phyloP scores from a whole-genome alignment of 768 basidiomycete genomes.

The Naganishia randhawae region DNA sequence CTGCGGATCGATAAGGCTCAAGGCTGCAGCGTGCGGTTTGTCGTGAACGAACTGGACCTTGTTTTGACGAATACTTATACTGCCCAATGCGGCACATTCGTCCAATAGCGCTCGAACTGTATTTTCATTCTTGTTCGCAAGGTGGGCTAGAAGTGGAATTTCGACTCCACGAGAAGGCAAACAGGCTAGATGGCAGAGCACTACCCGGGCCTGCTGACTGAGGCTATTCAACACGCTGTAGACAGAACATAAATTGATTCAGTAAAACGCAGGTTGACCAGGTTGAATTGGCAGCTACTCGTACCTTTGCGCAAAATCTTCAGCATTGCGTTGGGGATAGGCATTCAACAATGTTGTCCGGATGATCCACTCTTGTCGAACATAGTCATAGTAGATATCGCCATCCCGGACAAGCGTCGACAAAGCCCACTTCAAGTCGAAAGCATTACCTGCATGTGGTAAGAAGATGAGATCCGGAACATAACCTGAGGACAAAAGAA shows the following conservation, averaged over 20 bases:
- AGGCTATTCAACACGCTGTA: conserved; percentile 11
- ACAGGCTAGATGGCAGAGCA: conserved; percentile 30
- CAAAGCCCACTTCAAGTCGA: conserved; percentile 25
- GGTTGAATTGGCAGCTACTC: neutral
- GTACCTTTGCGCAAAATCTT: conserved; percentile 21
- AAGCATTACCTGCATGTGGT: conserved; percentile 20
- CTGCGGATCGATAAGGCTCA: neutral
- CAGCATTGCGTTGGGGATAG: conserved; percentile 16
- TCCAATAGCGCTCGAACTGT: neutral
- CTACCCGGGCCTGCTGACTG: neutral
- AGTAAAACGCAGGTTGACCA: neutral
- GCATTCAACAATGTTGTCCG: neutral
- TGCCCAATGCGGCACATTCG: neutral
- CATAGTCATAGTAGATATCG: conserved; percentile 22
- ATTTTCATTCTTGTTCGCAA: neutral
- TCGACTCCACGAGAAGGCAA: conserved; percentile 36
- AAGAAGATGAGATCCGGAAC: neutral
- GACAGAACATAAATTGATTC: neutral
- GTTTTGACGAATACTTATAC: neutral
- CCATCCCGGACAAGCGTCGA: conserved; percentile 17
- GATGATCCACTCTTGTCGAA: conserved; percentile 19
- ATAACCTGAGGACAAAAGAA: too few species aligned
- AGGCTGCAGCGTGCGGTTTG: conserved; percentile 27
- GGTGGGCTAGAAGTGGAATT: conserved; percentile 1
- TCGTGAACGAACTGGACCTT: conserved; percentile 37